Base-by-base conservation (phyloP, 257 asterid species). In the Thymus mandschuricus region DNA sequence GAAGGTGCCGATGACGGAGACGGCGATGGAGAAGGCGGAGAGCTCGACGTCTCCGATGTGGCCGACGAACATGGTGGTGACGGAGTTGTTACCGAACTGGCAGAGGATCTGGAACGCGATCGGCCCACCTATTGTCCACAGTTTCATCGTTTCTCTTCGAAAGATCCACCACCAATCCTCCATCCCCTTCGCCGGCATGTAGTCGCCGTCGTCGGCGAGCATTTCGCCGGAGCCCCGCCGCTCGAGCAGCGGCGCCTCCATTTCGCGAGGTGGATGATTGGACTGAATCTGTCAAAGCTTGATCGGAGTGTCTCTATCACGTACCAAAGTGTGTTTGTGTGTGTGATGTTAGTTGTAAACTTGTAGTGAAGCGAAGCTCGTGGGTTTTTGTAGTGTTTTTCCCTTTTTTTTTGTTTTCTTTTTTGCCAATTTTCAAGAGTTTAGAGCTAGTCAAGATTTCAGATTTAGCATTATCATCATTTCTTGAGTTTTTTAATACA, bases 1-100 rank as follows among this genome's bases (percentile, higher is more conserved):
- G 64, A 85, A 85, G 2, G 87, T 80, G 2, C 84, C 85, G 68
- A 85, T 67, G 66, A 85, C 90, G 2, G 87, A 80, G 48, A 63
- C 54, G n/a, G 87, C 83, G 52, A 85, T 78, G 9, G 90, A 78
- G 50, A 82, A 81, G 5, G 90, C 87, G 1, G 90, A 82, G 64
- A 82, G 87, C 63, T 85, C 84, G 4, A 80, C 34, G 21, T 82
- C 84, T 1, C 90, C 87, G 44, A 82, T 59, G 38, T 82, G 90
- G 50, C 90, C 90, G 58, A 80, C 90, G 76, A 85, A 85, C 73
- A 82, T 81, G 60, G 82, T 70, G 68, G 90, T 78, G 64, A 79
- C 87, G 48, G 86, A 82, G 66, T 70, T 81, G 0, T 77, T 82
- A 1, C 86, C 84, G 62, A 40, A 85, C 65, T 80, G 86, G 34